Evolutionary conservation across 2,329 filamentous ascomycete genomes (phyloP).

Genomic region (Endocalyx cinctus): DNA sequence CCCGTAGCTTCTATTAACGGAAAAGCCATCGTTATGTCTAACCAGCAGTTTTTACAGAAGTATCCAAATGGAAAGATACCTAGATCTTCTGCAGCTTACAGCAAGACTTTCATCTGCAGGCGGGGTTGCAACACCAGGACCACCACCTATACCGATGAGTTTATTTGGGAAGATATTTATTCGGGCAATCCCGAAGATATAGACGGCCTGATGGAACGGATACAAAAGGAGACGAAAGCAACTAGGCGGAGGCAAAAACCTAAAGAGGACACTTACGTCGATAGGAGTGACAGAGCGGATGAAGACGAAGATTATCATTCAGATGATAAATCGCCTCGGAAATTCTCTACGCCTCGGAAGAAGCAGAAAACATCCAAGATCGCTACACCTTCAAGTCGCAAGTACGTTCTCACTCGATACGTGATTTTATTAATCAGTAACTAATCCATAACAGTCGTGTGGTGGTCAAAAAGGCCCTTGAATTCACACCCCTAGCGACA

Average conservation of each 20-base stretch:
- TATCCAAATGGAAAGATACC: slow-evolving; percentile 75
- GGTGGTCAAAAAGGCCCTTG: slow-evolving; percentile 78
- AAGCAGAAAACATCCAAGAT: slow-evolving; percentile 45
- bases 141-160: slow-evolving; percentile 87
- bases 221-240: slow-evolving; percentile 69
- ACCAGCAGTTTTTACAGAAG: slow-evolving; percentile 57
- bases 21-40: slow-evolving; percentile 76
- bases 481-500: slow-evolving; percentile 93
- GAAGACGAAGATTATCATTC: slow-evolving; percentile 32
- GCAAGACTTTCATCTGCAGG: slow-evolving; percentile 86
- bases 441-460: too few relatives aligned
- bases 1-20: slow-evolving; percentile 86
- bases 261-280: slow-evolving; percentile 8
- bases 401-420: slow-evolving; percentile 48
- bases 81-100: slow-evolving; percentile 66
- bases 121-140: slow-evolving; percentile 86
- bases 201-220: slow-evolving; percentile 57
- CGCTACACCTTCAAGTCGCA: slow-evolving; percentile 38
- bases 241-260: slow-evolving; percentile 47
- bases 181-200: slow-evolving; percentile 61
- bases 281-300: slow-evolving; percentile 7
- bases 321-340: slow-evolving; percentile 26
- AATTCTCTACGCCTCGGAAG: slow-evolving; percentile 51
- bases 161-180: slow-evolving; percentile 85
- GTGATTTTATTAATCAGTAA: slow-evolving; percentile 38